A percentile compares a stretch with the other conserved stretches of the same genome.
These are phyloP conservation scores for Gaertneriomyces semiglobifer DNA, from an alignment of 192 early-diverging fungal genomes.

Conservation along the genomic window DNA sequence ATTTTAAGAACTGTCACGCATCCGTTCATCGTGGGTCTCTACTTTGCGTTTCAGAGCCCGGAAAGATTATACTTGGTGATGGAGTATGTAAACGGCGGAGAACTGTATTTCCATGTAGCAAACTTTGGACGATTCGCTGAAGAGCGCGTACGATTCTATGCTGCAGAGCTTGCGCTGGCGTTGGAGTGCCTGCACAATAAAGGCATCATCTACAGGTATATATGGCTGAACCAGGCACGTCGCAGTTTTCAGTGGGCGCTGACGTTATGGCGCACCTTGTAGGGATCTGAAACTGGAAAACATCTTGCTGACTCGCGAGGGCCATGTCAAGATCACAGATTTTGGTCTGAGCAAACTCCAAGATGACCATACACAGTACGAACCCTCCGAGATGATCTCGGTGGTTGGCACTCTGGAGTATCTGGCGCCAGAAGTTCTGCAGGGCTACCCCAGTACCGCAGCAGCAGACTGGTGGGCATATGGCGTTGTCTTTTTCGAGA, in stretches of 20 bases:
- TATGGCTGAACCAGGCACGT: neutral
- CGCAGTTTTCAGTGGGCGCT: neutral
- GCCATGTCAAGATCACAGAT: slow-evolving; percentile 55
- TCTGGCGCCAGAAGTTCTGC: slow-evolving; percentile 52
- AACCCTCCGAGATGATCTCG: slow-evolving; percentile 11
- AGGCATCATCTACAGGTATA: slow-evolving; percentile 53
- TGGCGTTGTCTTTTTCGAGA: slow-evolving; percentile 54
- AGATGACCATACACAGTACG: slow-evolving; percentile 5
- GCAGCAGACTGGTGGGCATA: slow-evolving; percentile 58
- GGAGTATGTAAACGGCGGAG: slow-evolving; percentile 90
- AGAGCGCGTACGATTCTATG: slow-evolving; percentile 47
- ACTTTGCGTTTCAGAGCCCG: slow-evolving; percentile 49
- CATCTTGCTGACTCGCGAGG: slow-evolving; percentile 47
- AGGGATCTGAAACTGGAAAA: slow-evolving; percentile 60
- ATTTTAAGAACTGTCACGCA: slow-evolving; percentile 46
- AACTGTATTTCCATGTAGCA: slow-evolving; percentile 82
- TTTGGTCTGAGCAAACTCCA: slow-evolving; percentile 45
- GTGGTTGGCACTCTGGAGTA: slow-evolving; percentile 53
- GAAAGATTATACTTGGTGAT: slow-evolving; percentile 47
- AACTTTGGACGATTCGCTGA: slow-evolving; percentile 50
- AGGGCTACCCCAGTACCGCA: slow-evolving; percentile 40
- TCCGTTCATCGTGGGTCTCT: slow-evolving; percentile 54
- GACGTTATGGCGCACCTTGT: neutral
- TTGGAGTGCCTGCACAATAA: slow-evolving; percentile 48
- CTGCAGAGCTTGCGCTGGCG: slow-evolving; percentile 45